Percentiles rank a stretch among this genome's conserved stretches.
Conservation (phyloP, 257 asterid species). For the Cruciata laevipes region DNA sequence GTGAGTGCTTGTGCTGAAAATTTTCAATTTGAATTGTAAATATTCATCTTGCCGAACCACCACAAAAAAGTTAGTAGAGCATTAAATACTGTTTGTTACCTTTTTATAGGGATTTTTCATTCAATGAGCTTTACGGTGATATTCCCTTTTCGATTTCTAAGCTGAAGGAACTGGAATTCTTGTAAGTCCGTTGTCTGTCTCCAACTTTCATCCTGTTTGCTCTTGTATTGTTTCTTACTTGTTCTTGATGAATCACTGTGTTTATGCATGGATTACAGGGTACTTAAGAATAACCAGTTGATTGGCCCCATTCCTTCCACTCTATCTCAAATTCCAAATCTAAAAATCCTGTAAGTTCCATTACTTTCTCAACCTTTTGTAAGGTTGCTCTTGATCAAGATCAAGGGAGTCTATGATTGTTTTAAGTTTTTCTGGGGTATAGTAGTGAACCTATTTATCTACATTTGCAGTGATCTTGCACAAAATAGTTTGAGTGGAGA, state of each 20-base stretch:
- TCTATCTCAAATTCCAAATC: conserved; percentile 89
- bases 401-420: neutral
- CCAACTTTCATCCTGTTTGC: neutral
- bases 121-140: conserved; percentile 81
- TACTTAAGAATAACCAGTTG: conserved; percentile 68
- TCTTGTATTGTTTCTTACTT: neutral
- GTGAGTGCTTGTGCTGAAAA: conserved; percentile 29
- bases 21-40: neutral
- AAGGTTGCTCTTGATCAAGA: neutral
- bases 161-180: conserved; percentile 74
- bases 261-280: conserved; percentile 28
- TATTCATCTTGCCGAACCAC: neutral
- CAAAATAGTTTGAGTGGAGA: conserved; percentile 86
- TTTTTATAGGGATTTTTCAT: conserved; percentile 70
- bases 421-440: neutral
- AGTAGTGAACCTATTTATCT: neutral
- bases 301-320: conserved; percentile 97
- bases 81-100: neutral
- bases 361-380: neutral
- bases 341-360: conserved; percentile 72
- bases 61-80: neutral
- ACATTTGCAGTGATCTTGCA: conserved; percentile 67
- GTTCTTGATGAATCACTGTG: neutral
- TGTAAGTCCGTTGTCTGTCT: conserved; percentile 34
- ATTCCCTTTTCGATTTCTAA: conserved; percentile 91